These are phyloP conservation scores for Nicotiana undulata DNA, from an alignment of 257 asterid species.

Conservation along the genomic window DNA sequence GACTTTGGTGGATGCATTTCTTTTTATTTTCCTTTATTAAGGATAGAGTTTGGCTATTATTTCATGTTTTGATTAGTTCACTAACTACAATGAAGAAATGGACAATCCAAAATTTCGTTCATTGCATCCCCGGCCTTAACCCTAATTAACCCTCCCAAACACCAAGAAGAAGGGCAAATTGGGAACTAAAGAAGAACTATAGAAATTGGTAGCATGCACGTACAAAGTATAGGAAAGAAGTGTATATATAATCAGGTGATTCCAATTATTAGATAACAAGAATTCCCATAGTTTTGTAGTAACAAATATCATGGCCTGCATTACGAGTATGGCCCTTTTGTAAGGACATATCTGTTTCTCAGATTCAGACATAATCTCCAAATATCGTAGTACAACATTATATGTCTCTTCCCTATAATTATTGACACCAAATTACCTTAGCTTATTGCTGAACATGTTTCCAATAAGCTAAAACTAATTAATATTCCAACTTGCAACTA, in stretches of 20 bases:
- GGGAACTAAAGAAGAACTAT: background rate
- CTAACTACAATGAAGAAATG: background rate
- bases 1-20: background rate
- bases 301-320: conserved; percentile 5
- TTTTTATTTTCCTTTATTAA: background rate
- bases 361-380: conserved; percentile 7
- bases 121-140: background rate
- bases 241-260: background rate
- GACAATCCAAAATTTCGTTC: background rate
- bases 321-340: background rate
- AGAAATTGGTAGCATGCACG: background rate
- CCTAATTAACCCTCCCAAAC: background rate
- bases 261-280: background rate
- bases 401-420: background rate
- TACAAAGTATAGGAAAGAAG: background rate
- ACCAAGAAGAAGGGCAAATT: background rate
- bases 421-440: background rate
- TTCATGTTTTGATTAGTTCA: too few species aligned
- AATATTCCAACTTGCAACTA: background rate
- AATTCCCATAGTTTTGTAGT: background rate
- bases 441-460: background rate
- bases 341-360: background rate
- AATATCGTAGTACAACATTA: background rate
- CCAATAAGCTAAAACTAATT: background rate
- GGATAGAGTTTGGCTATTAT: background rate